These are phyloP conservation scores for Jaltomata sinuosa DNA, from an alignment of 257 asterid genomes.

Conservation along the genomic window DNA sequence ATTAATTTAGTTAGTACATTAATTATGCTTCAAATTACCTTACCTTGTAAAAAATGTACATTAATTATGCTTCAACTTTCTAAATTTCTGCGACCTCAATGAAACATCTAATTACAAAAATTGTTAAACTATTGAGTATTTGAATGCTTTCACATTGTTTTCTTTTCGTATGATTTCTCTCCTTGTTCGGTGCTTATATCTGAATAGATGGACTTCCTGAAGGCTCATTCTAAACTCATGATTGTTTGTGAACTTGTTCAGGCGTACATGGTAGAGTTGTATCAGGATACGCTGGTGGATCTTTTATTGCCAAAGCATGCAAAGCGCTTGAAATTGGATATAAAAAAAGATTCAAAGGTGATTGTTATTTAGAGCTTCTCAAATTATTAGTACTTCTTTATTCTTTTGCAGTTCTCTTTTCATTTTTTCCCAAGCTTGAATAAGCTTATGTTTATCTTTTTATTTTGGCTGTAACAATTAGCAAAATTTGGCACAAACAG, in stretches of 20 bases:
- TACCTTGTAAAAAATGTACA: background rate
- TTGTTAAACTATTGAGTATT: background rate
- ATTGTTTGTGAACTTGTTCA: constrained; percentile 24
- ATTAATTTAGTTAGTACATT: background rate
- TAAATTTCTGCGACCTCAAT: background rate
- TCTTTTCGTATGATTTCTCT: background rate
- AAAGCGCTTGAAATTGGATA: constrained; percentile 68
- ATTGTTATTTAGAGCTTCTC: background rate
- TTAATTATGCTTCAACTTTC: background rate
- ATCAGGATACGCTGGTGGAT: constrained; percentile 83
- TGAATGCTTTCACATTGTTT: background rate
- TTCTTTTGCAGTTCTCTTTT: background rate
- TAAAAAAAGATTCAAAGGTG: constrained; percentile 93
- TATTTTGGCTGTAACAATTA: constrained; percentile 12
- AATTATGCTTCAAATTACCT: background rate
- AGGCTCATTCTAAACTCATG: background rate
- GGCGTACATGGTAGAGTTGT: constrained; percentile 95
- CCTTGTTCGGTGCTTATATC: background rate
- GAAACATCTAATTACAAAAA: background rate
- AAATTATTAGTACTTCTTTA: background rate
- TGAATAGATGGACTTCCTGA: background rate
- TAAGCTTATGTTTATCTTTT: background rate
- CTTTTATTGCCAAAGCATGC: constrained; percentile 69
- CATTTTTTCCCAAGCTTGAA: background rate
- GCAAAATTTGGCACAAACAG: constrained; percentile 21